These are phyloP conservation scores for Magnolia kwangsiensis DNA, from an alignment of 164 flowering plant species.

Conservation along the genomic window DNA sequence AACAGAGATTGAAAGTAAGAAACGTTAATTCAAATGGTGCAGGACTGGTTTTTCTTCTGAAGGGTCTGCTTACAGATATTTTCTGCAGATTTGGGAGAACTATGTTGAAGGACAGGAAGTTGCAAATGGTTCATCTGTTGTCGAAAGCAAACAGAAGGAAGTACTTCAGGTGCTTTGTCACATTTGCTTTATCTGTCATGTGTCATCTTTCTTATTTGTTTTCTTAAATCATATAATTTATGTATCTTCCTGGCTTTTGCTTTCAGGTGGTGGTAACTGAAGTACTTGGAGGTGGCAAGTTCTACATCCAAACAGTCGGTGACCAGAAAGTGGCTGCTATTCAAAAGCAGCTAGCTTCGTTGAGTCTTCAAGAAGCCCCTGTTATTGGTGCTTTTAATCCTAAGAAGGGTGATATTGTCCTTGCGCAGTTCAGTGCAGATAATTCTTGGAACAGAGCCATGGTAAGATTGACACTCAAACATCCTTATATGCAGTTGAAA, in stretches of 20 bases:
- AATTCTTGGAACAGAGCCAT: slow-evolving; percentile 96
- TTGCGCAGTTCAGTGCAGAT: slow-evolving; percentile 82
- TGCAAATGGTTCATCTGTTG: slow-evolving; percentile 50
- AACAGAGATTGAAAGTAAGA: slow-evolving; percentile 70
- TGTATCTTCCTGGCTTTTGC: not conserved
- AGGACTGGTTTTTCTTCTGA: not conserved
- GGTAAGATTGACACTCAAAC: slow-evolving; percentile 37
- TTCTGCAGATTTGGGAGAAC: slow-evolving; percentile 86
- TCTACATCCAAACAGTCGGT: slow-evolving; percentile 76
- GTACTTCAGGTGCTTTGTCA: slow-evolving; percentile 57
- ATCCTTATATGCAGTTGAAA: not conserved
- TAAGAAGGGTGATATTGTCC: slow-evolving; percentile 91
- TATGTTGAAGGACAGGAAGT: slow-evolving; percentile 92
- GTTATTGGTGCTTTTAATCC: slow-evolving; percentile 86
- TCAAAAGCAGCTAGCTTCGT: slow-evolving; percentile 75
- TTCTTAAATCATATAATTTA: not conserved
- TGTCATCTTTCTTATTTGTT: not conserved
- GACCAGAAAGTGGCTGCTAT: slow-evolving; percentile 73
- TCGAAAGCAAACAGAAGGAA: slow-evolving; percentile 57
- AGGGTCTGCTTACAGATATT: not conserved
- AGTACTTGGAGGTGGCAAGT: slow-evolving; percentile 85
- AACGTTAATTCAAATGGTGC: not conserved
- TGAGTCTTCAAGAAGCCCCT: slow-evolving; percentile 79
- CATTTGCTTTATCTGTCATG: not conserved
- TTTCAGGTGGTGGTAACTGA: slow-evolving; percentile 89